Evolutionary conservation across 2,329 filamentous ascomycete genomes (phyloP).

Genomic region (Hortaea werneckii): DNA sequence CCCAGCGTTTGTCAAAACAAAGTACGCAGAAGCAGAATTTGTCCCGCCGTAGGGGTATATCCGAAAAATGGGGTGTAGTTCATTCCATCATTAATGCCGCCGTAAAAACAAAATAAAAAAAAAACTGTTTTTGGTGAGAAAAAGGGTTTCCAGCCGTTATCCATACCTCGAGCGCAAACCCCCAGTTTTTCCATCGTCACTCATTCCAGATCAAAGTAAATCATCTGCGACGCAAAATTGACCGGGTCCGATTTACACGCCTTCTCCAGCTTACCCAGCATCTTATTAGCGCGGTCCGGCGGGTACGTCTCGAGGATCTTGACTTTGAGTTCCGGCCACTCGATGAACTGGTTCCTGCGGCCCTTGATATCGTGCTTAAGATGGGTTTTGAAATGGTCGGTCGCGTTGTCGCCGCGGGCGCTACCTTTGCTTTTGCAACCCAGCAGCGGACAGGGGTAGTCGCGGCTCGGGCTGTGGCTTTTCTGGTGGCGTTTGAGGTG

Average conservation of each 20-base stretch:
- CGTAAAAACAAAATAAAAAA: too few relatives aligned
- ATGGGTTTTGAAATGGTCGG: conserved; percentile 25
- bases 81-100: too few relatives aligned
- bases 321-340: conserved; percentile 9
- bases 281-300: conserved; percentile 7
- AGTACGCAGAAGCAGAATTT: too few relatives aligned
- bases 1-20: too few relatives aligned
- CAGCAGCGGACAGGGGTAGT: conserved; percentile 16
- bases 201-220: not conserved
- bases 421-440: conserved; percentile 13
- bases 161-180: too few relatives aligned
- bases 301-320: conserved; percentile 4
- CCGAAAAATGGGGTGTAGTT: too few relatives aligned
- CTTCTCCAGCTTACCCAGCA: conserved; percentile 12
- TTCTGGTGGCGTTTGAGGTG: conserved; percentile 23
- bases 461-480: conserved; percentile 11
- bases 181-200: too few relatives aligned
- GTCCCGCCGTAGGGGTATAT: too few relatives aligned
- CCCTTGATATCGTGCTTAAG: conserved; percentile 12
- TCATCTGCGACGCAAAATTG: too few relatives aligned
- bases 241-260: not conserved
- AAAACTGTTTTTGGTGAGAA: too few relatives aligned
- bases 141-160: too few relatives aligned
- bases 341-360: conserved; percentile 16
- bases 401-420: conserved; percentile 20